These are phyloP conservation scores for Wickerhamomyces queroliae DNA, from an alignment of 805 yeast genomes.

Conservation along the genomic window DNA sequence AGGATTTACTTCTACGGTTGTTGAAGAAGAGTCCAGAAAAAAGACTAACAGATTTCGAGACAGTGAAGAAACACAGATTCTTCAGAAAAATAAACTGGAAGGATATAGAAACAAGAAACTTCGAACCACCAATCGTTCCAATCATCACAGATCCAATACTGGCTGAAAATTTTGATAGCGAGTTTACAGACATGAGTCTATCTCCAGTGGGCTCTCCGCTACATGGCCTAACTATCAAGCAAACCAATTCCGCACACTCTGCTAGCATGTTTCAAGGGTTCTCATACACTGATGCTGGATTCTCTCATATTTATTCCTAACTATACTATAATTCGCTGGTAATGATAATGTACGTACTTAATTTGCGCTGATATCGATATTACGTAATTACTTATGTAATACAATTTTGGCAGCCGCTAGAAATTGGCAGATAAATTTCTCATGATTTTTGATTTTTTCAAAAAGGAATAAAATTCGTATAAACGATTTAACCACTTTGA, in stretches of 20 bases:
- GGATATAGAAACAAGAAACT: conserved; percentile 36
- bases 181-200: conserved; percentile 67
- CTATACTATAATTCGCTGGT: too few species aligned
- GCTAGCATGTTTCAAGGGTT: conserved; percentile 35
- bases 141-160: conserved; percentile 71
- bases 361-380: too few species aligned
- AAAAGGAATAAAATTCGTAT: too few species aligned
- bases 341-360: too few species aligned
- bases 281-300: conserved; percentile 31
- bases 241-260: neutral
- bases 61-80: conserved; percentile 60
- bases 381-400: too few species aligned
- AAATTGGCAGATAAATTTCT: too few species aligned
- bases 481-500: too few species aligned
- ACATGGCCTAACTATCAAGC: conserved; percentile 9
- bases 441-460: too few species aligned
- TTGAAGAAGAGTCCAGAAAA: conserved; percentile 65
- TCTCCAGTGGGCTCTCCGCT: conserved; percentile 20
- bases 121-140: conserved; percentile 78
- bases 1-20: conserved; percentile 61
- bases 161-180: conserved; percentile 81
- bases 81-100: conserved; percentile 77
- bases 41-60: conserved; percentile 54
- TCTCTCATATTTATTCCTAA: conserved; percentile 14
- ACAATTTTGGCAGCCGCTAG: too few species aligned